Conservation (phyloP, 225 moss, liverwort and hornwort species). For the Antitrichia curtipendula region DNA sequence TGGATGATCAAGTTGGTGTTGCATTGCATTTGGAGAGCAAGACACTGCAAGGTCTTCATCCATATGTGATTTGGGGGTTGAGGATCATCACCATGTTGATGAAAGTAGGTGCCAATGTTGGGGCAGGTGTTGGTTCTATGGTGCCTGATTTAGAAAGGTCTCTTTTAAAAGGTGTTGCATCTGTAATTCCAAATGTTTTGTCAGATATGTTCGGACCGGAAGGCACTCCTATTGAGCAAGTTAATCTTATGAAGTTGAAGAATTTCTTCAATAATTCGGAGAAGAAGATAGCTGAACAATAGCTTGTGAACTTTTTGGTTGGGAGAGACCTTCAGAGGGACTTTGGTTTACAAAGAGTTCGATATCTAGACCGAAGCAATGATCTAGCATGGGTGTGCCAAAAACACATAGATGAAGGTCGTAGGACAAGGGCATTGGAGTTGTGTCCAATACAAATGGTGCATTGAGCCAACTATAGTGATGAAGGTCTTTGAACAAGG, state of each 20-base stretch:
- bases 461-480: background rate
- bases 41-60: background rate
- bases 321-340: background rate
- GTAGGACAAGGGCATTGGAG: background rate
- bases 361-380: background rate
- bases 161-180: background rate
- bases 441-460: background rate
- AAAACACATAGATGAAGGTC: background rate
- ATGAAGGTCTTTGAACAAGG: background rate
- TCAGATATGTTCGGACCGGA: background rate
- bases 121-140: background rate
- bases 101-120: background rate
- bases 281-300: background rate
- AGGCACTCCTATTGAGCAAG: background rate
- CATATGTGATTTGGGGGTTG: background rate
- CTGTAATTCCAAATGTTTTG: background rate
- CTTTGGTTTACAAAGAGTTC: background rate
- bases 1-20: background rate
- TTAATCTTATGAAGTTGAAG: background rate
- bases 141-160: no score
- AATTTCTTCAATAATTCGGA: background rate
- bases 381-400: background rate
- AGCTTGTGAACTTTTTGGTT: background rate
- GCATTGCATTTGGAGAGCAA: background rate
- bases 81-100: background rate